Conservation (phyloP, 2,329 filamentous ascomycete species). For the Aspergillus persii region DNA sequence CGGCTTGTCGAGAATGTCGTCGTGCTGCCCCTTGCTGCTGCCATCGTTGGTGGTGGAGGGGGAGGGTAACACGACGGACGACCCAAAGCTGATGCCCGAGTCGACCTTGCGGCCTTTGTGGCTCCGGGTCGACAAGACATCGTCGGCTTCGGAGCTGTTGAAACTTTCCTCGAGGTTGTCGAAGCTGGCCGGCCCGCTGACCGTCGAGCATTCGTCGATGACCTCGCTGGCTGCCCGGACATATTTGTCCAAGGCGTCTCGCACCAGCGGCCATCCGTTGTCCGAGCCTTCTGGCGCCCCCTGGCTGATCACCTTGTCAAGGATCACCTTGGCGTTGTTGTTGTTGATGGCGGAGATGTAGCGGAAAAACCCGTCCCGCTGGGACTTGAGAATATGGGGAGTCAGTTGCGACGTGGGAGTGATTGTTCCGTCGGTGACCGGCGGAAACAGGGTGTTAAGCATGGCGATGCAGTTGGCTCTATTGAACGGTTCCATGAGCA, state of each 20-base stretch:
- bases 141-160: constrained; percentile 28
- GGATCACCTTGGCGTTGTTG: constrained; percentile 52
- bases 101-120: constrained; percentile 58
- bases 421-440: constrained; percentile 44
- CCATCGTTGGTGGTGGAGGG: constrained; percentile 39
- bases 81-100: constrained; percentile 61
- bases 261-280: constrained; percentile 55
- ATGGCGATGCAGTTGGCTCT: constrained; percentile 66
- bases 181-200: constrained; percentile 45
- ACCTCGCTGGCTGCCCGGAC: constrained; percentile 58
- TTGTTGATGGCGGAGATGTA: constrained; percentile 60
- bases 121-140: constrained; percentile 27
- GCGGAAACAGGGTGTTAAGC: constrained; percentile 66
- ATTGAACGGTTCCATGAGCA: constrained; percentile 61
- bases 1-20: constrained; percentile 39
- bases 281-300: constrained; percentile 51
- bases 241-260: constrained; percentile 56
- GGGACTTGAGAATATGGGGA: constrained; percentile 50
- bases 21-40: constrained; percentile 24
- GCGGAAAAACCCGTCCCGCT: constrained; percentile 62
- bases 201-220: constrained; percentile 58
- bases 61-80: constrained; percentile 32
- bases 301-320: constrained; percentile 54
- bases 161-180: constrained; percentile 26
- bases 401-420: constrained; percentile 55